Evolutionary conservation across 768 basidiomycete species (phyloP).

Genomic region (Hericium rajendrae): DNA sequence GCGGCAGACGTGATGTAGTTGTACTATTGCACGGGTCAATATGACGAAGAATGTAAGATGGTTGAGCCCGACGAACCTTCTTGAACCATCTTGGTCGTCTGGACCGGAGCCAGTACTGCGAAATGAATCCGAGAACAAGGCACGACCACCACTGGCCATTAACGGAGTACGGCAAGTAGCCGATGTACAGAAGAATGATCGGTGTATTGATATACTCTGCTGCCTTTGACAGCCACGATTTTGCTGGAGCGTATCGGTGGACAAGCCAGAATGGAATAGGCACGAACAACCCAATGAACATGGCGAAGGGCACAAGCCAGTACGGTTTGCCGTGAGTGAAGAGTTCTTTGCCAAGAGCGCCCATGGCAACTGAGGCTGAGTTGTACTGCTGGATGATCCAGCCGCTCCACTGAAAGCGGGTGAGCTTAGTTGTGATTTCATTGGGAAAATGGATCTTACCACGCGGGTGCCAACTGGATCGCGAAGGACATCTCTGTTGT

Average conservation of each 20-base stretch:
- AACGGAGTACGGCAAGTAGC: slow-evolving; percentile 38
- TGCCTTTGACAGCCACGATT: slow-evolving; percentile 22
- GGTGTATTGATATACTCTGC: slow-evolving; percentile 38
- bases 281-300: slow-evolving; percentile 40
- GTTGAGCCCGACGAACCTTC: slow-evolving; percentile 23
- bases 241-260: slow-evolving; percentile 27
- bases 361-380: slow-evolving; percentile 46
- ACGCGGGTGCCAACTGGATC: slow-evolving; percentile 41
- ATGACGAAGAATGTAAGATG: neutral
- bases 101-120: slow-evolving; percentile 41
- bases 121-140: slow-evolving; percentile 37
- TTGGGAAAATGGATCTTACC: slow-evolving; percentile 19
- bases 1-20: slow-evolving; percentile 39
- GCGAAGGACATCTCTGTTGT: slow-evolving; percentile 35
- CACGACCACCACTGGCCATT: slow-evolving; percentile 50
- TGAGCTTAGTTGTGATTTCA: neutral
- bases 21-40: slow-evolving; percentile 19
- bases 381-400: slow-evolving; percentile 47
- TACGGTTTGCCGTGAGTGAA: slow-evolving; percentile 38
- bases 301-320: slow-evolving; percentile 38
- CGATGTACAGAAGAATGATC: slow-evolving; percentile 29
- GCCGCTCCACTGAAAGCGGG: slow-evolving; percentile 32
- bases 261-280: slow-evolving; percentile 42
- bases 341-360: slow-evolving; percentile 43
- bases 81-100: slow-evolving; percentile 36